A percentile compares a stretch with the other conserved stretches of the same genome.
Evolutionary conservation across 2,329 filamentous ascomycete species (phyloP).

Genomic region (Trichoderma cornu-damae): DNA sequence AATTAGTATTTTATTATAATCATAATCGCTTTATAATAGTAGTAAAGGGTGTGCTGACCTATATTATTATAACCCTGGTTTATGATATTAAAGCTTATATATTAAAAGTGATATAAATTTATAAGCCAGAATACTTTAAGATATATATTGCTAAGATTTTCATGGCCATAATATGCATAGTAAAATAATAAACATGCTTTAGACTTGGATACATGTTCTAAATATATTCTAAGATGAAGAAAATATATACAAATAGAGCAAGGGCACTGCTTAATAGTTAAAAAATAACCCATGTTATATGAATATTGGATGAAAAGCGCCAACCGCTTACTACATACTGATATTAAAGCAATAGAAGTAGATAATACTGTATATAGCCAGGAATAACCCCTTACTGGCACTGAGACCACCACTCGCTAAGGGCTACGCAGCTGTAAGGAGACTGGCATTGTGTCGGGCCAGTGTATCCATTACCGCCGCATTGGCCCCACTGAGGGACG

Average conservation of each 20-base stretch:
- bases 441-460: slow-evolving; percentile 24
- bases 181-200: background rate
- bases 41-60: too few species aligned
- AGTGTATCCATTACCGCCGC: slow-evolving; percentile 24
- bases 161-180: background rate
- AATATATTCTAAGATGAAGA: background rate
- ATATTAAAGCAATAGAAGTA: too few species aligned
- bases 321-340: background rate
- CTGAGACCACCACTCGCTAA: slow-evolving; percentile 23
- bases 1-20: too few species aligned
- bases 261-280: background rate
- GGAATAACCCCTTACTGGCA: slow-evolving; percentile 19
- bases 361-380: background rate
- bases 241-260: slow-evolving; percentile 1
- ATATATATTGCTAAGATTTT: background rate
- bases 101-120: too few species aligned
- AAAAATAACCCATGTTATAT: background rate
- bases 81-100: too few species aligned
- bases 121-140: too few species aligned
- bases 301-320: background rate
- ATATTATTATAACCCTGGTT: too few species aligned
- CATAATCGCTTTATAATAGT: too few species aligned
- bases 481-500: slow-evolving; percentile 25
- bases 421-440: slow-evolving; percentile 22
- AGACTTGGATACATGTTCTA: background rate